Evolutionary conservation across 352 stramenopile species (phyloP).

Genomic region (Globisporangium uncinulatum): DNA sequence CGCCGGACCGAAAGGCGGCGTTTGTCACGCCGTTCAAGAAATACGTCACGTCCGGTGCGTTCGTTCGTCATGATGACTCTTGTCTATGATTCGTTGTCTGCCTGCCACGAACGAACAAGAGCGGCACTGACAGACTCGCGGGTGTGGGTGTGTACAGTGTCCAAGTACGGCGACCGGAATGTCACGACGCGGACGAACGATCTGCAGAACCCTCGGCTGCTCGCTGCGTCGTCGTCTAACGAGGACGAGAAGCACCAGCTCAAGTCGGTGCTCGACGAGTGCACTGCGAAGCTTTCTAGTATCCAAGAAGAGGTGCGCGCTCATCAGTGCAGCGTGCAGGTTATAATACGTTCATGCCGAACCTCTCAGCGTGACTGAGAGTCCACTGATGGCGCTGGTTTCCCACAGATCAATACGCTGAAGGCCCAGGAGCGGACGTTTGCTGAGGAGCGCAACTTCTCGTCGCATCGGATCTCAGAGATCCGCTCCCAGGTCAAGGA

Average conservation of each 20-base stretch:
- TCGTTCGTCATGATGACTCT: too few species aligned
- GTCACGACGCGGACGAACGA: slow-evolving; percentile 85
- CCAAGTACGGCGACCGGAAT: slow-evolving; percentile 79
- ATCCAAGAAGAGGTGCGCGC: slow-evolving; percentile 53
- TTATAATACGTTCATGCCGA: too few species aligned
- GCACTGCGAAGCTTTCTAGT: slow-evolving; percentile 20
- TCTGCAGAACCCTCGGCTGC: slow-evolving; percentile 53
- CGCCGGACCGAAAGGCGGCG: slow-evolving; percentile 51
- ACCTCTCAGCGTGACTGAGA: neutral
- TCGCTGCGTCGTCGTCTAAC: slow-evolving; percentile 73
- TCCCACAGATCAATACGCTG: slow-evolving; percentile 39
- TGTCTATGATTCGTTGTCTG: neutral
- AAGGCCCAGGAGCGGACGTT: slow-evolving; percentile 65
- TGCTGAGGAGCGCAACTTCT: slow-evolving; percentile 49
- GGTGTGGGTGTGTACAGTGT: slow-evolving; percentile 25
- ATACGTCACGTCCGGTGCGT: slow-evolving; percentile 73
- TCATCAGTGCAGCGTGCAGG: too few species aligned
- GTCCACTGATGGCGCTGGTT: neutral
- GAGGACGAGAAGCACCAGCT: slow-evolving; percentile 68
- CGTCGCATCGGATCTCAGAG: slow-evolving; percentile 53
- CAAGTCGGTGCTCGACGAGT: slow-evolving; percentile 42
- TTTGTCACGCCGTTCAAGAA: slow-evolving; percentile 85
- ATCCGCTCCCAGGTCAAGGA: slow-evolving; percentile 61
- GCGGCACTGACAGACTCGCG: too few species aligned
- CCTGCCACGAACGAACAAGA: neutral